Conservation (phyloP, 306 rosid species). For the peach (Prunus persica) region DNA sequence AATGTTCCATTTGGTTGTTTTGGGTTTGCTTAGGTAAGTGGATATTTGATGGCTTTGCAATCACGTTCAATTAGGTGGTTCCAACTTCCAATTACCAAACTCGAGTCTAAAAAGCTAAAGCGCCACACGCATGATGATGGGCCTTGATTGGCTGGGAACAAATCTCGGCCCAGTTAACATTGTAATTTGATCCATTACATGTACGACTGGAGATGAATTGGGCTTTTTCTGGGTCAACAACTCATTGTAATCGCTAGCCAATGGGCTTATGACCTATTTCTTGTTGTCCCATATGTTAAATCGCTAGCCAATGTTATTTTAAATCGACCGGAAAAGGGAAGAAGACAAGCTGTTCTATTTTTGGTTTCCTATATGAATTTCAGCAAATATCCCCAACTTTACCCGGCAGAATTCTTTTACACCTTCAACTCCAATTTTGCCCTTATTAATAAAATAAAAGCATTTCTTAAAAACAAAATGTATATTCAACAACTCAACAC, state of each 20-base stretch:
- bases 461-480: no score
- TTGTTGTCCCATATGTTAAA: no score
- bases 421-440: no score
- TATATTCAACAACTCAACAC: no score
- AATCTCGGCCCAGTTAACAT: not conserved
- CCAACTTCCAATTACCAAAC: not conserved
- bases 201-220: not conserved
- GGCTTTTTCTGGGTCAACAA: not conserved
- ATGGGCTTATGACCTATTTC: not conserved
- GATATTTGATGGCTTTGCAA: slow-evolving; percentile 3
- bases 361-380: no score
- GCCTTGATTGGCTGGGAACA: not conserved
- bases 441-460: no score
- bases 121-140: not conserved
- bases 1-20: not conserved
- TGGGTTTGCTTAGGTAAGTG: not conserved
- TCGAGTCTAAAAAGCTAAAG: no score
- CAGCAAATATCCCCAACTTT: no score
- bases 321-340: no score
- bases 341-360: no score
- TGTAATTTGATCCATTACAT: not conserved
- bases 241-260: not conserved
- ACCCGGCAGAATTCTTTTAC: no score
- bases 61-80: slow-evolving; percentile 4
- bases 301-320: not conserved